Percentiles rank a stretch among this genome's conserved stretches.
Evolutionary conservation across 1,284 basidiomycete species (phyloP).

Genomic region (Ustilago shanxiensis): DNA sequence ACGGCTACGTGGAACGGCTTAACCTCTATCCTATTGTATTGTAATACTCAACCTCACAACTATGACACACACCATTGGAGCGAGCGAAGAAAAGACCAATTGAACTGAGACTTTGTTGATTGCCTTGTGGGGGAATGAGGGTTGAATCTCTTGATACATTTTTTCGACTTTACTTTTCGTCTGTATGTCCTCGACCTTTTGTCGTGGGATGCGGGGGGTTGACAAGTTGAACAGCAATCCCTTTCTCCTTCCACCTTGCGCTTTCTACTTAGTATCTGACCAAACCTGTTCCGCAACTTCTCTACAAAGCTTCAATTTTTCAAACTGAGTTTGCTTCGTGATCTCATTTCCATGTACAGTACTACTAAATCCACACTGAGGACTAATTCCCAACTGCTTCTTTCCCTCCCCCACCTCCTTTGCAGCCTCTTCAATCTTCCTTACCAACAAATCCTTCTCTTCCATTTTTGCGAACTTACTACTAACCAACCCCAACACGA

Average conservation of each 20-base stretch:
- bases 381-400: constrained; percentile 77
- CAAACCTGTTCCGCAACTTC: constrained; percentile 71
- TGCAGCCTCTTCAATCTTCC: constrained; percentile 77
- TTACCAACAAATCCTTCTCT: constrained; percentile 75
- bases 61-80: no score
- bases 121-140: no score
- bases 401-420: constrained; percentile 71
- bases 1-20: constrained; percentile 16
- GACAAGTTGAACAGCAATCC: not conserved
- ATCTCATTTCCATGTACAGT: constrained; percentile 72
- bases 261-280: constrained; percentile 27
- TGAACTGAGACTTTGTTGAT: no score
- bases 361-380: constrained; percentile 82
- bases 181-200: no score
- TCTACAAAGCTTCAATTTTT: constrained; percentile 75
- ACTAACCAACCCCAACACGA: constrained; percentile 81
- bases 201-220: no score
- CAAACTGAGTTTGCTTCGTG: constrained; percentile 73
- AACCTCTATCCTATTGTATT: no score
- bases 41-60: no score
- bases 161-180: no score
- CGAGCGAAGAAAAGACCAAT: no score
- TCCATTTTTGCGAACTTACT: constrained; percentile 80
- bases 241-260: not conserved
- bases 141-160: not conserved